Conservation (phyloP, 352 stramenopile species). For the Lagenidium sp. region DNA sequence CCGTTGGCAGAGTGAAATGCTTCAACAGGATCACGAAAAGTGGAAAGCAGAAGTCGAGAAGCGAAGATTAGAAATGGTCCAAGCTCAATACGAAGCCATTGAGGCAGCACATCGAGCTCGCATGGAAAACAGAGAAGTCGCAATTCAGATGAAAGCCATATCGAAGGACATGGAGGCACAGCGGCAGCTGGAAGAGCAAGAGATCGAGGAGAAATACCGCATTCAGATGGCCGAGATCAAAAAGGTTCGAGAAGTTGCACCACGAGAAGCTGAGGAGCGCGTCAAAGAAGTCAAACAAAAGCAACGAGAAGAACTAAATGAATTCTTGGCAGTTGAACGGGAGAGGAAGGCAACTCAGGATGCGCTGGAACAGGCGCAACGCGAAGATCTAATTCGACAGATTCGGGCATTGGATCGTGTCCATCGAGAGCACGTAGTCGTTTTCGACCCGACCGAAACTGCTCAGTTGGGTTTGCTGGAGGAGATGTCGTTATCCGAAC, state of each 20-base stretch:
- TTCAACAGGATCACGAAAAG: constrained; percentile 65
- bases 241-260: constrained; percentile 63
- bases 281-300: constrained; percentile 47
- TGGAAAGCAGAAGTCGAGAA: constrained; percentile 61
- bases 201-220: constrained; percentile 45
- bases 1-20: constrained; percentile 83
- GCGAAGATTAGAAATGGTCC: constrained; percentile 74
- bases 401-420: constrained; percentile 77
- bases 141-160: constrained; percentile 66
- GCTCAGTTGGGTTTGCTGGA: constrained; percentile 81
- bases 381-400: constrained; percentile 81
- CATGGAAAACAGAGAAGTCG: constrained; percentile 78
- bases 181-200: constrained; percentile 41
- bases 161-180: constrained; percentile 58
- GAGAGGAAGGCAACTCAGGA: constrained; percentile 51
- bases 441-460: constrained; percentile 89
- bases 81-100: constrained; percentile 75
- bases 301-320: constrained; percentile 55
- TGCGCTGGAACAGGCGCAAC: constrained; percentile 53
- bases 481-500: constrained; percentile 89
- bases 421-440: constrained; percentile 64
- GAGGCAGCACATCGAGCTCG: constrained; percentile 51
- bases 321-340: constrained; percentile 48
- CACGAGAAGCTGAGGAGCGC: constrained; percentile 62
- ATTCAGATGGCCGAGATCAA: constrained; percentile 57